Evolutionary conservation across 257 asterid genomes (phyloP), one percentile per base, ranked within the genome.

Genomic region (Paulownia fortunei): DNA sequence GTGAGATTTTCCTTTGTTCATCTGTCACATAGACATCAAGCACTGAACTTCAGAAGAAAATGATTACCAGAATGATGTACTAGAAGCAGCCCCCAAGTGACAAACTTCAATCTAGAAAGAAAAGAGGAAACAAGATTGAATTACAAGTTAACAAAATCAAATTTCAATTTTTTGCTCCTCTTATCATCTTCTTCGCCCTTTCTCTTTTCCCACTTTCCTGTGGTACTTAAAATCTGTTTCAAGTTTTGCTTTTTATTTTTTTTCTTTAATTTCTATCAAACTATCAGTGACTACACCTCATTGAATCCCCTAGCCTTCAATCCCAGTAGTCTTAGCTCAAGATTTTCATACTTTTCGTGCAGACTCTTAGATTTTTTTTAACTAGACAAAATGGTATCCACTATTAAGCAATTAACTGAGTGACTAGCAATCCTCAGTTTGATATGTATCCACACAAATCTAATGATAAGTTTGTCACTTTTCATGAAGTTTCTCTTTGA

Each of bases 1-100:
- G 4, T 69, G 81, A 30, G 93, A 65, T 73, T 92, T 91, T 61
- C 86, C 96, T 86, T 91, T 91, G 86, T 88, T 83, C 97, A 94
- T 91, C 98, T 94, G 94, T 73, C 55, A 62, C 23, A 74, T 5
- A 21, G 27, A 70, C 77, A 82, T 34, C 15, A 79, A 56, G 64
- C 63, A 62, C 24, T 77, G 12, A 73, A 81, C 42, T 42, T 52
- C 73, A 73, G 69, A 51, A 69, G 46, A 74, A n/a, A 66, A n/a
- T 44, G 21, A 15, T 64, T 26, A 59, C 65, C 56, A 82, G 30
- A 66, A 51, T 34, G 18, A 55, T 21, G 36, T 49, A 11, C 47
- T 52, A 19, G 76, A 15, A 61, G 69, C 47, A 71, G 24, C 60
- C 51, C 47, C 34, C 55, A 8, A 13, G 21, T 26, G 56, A 73